Conservation (phyloP, 1,139 yeast genomes). For the Geotrichum aggregatum region DNA sequence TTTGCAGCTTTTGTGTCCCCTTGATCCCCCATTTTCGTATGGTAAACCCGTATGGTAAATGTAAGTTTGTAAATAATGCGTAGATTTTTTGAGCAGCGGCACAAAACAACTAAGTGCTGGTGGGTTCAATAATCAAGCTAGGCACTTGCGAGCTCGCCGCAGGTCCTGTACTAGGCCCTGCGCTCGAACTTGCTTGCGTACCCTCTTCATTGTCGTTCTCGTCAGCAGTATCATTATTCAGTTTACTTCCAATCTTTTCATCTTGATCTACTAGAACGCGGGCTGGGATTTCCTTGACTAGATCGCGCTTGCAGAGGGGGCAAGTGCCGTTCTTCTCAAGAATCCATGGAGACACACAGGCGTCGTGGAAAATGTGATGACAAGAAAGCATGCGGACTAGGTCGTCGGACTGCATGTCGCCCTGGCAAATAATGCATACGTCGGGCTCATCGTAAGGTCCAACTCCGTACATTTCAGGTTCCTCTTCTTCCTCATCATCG, state of each 20-base stretch:
- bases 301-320: slow-evolving; percentile 18
- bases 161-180: slow-evolving; percentile 1
- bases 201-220: background rate
- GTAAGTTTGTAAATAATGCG: no score
- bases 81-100: background rate
- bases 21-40: no score
- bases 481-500: slow-evolving; percentile 5
- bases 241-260: slow-evolving; percentile 36
- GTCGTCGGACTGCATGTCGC: slow-evolving; percentile 7
- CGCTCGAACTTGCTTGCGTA: background rate
- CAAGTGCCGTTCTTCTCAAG: slow-evolving; percentile 14
- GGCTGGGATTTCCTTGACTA: slow-evolving; percentile 17
- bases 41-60: no score
- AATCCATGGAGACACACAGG: slow-evolving; percentile 18
- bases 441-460: slow-evolving; percentile 7
- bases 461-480: background rate
- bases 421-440: slow-evolving; percentile 19
- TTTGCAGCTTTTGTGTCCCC: no score
- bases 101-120: background rate
- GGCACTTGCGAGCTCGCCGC: background rate
- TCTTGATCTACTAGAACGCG: slow-evolving; percentile 35
- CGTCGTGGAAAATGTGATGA: slow-evolving; percentile 20
- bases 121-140: background rate
- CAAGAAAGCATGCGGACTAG: slow-evolving; percentile 19
- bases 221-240: background rate